Base-by-base conservation (phyloP, 768 basidiomycete species). In the Tremella mesenterica region DNA sequence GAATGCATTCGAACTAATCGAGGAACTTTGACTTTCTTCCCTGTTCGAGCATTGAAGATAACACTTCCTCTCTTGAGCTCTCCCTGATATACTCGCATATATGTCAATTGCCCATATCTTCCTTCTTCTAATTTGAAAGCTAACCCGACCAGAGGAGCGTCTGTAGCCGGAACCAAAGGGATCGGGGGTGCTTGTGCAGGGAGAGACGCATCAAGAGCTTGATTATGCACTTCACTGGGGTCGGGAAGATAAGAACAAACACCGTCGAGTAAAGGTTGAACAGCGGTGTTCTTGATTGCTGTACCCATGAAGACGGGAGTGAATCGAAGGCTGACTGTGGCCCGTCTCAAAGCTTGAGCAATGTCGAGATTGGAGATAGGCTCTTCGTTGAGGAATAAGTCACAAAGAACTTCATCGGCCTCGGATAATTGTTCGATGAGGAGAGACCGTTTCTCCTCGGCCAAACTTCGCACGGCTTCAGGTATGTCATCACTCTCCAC, bases 121-220 rank as follows among this genome's bases (percentile, higher is more conserved):
- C 93, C 92, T 76, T 99, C 95, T 73, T 99, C 95, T 41, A 99
- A 78, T 77, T 99, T 99, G 81, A 99, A 99, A 12, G 95, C 95
- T 46, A 99, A 77, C 7, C 87, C 92, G 54, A 99, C 86, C 26
- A 97, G 78, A 3, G 92, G 88, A 0, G 88, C 88, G 26, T 82
- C 80, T 0, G 87, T 82, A 7, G 91, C 91, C 27, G 92, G 90
- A 8, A 79, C 77, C 16, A 97, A 80, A 0, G 83, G 79, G 6
- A 95, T 82, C 16, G 80, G 81, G 6, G 87, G 83, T 0, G 86
- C 79, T 23, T 77, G 75, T 0, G 79, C 68, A 10, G 75, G 74
- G 18, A 69, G 60, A 46, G 63, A 64, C 0, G 85, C 85, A 67
- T 95, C 92, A 60, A 90, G 83, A 1, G 93, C 93, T 23, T 83